phyloP scores from a whole-genome alignment of 768 basidiomycete species.

The Boletus rufocinnamomeus region DNA sequence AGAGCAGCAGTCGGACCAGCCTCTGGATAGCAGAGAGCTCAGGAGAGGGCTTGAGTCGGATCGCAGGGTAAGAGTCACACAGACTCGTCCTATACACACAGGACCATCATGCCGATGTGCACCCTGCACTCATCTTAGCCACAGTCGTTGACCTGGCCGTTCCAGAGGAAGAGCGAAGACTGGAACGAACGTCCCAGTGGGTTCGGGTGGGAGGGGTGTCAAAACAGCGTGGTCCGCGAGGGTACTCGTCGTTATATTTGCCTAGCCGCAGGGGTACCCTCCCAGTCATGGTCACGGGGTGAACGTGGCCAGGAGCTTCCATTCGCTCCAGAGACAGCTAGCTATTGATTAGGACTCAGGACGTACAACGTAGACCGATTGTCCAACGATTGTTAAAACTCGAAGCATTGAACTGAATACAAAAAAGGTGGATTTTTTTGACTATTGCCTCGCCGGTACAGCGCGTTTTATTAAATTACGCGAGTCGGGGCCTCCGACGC shows the following conservation, averaged over 20 bases:
- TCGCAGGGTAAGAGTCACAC: not conserved
- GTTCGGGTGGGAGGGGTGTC: not conserved
- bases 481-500: too few species aligned
- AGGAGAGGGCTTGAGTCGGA: not conserved
- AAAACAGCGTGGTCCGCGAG: not conserved
- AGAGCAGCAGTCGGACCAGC: not conserved
- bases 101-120: too few species aligned
- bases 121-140: not conserved
- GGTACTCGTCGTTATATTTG: not conserved
- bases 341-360: not conserved
- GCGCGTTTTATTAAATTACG: too few species aligned
- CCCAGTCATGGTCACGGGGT: constrained; percentile 12
- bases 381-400: too few species aligned
- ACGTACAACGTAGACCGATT: not conserved
- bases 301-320: not conserved
- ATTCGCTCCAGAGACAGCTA: not conserved
- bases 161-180: not conserved
- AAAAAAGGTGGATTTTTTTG: too few species aligned
- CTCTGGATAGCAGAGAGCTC: not conserved
- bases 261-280: constrained; percentile 16
- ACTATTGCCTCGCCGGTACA: too few species aligned
- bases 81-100: not conserved
- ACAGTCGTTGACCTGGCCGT: not conserved
- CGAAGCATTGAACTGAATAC: too few species aligned
- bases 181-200: not conserved